phyloP scores from a whole-genome alignment of 2,329 filamentous ascomycete species.

The Sporothrix euskadiensis region DNA sequence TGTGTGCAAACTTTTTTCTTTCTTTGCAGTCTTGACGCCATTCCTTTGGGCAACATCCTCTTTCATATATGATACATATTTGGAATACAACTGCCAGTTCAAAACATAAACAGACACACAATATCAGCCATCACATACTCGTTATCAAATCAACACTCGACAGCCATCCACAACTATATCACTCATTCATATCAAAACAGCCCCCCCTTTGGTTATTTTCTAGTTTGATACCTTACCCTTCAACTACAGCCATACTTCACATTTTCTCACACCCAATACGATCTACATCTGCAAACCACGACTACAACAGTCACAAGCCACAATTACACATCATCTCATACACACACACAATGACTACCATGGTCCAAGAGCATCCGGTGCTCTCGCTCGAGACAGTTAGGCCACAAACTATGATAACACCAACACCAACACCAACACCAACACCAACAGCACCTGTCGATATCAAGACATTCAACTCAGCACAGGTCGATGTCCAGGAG shows the following conservation, averaged over 20 bases:
- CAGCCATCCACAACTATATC: not conserved
- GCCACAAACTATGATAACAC: not conserved
- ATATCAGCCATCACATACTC: not conserved
- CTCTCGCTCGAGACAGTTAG: not conserved
- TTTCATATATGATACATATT: not conserved
- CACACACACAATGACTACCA: conserved; percentile 17
- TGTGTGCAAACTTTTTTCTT: not conserved
- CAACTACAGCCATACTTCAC: not conserved
- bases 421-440: not conserved
- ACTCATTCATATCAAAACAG: not conserved
- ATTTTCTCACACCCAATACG: not conserved
- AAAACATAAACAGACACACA: not conserved
- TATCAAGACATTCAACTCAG: not conserved
- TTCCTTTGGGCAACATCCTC: not conserved
- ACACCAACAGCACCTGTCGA: not conserved
- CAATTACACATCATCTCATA: not conserved
- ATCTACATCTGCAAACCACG: not conserved
- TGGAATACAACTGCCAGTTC: not conserved
- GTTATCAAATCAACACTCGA: not conserved
- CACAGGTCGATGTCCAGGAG: not conserved
- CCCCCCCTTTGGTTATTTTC: not conserved
- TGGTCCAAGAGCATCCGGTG: conserved; percentile 17
- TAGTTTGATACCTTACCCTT: not conserved
- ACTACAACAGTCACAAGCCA: not conserved
- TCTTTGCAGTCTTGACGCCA: not conserved